phyloP scores from a whole-genome alignment of 352 stramenopile species.

The Globisporangium irregulare region DNA sequence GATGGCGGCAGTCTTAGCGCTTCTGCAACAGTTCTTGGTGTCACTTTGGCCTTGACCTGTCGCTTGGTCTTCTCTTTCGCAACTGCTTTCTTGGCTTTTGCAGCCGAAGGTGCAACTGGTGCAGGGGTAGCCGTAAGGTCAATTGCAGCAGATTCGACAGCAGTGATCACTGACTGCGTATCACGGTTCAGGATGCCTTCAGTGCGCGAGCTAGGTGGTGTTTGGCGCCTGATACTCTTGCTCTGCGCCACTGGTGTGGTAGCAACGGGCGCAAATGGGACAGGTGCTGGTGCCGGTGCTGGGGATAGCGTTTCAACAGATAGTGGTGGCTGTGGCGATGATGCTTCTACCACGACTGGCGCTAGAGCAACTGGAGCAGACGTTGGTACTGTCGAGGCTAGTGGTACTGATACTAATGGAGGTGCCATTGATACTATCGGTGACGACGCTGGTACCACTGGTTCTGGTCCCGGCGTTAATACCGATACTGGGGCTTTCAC shows the following conservation, averaged over 20 bases:
- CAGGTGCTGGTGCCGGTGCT: neutral
- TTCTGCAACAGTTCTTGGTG: neutral
- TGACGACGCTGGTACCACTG: neutral
- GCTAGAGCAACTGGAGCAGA: neutral
- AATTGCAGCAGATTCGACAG: neutral
- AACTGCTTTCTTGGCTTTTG: neutral
- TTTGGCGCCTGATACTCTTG: neutral
- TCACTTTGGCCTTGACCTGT: neutral
- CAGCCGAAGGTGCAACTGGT: neutral
- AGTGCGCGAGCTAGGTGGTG: neutral
- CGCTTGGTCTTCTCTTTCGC: neutral
- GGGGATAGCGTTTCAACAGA: neutral
- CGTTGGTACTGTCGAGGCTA: neutral
- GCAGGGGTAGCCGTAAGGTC: neutral
- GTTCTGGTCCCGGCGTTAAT: no score
- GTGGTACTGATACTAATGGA: neutral
- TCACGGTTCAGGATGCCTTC: neutral
- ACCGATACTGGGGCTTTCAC: no score
- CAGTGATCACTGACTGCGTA: neutral
- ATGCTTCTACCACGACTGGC: neutral
- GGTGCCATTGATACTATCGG: neutral
- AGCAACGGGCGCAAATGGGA: neutral
- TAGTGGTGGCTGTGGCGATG: neutral
- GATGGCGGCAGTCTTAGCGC: neutral
- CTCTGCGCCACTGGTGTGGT: neutral